Conservation (phyloP, 345 rosid species). For the Chamaenerion angustifolium region DNA sequence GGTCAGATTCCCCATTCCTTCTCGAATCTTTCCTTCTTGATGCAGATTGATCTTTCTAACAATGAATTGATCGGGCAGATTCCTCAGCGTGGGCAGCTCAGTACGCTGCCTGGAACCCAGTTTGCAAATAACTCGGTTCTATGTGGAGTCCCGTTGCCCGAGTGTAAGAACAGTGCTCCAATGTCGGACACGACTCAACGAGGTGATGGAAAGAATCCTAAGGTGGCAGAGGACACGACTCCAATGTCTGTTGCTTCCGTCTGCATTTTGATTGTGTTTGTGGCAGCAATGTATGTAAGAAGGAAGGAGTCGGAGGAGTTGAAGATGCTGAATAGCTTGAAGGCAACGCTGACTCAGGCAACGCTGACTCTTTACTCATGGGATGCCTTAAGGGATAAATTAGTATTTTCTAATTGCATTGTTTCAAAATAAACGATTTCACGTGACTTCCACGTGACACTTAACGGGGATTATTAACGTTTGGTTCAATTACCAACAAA, state of each 20-base stretch:
- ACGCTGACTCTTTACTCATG: too few species aligned
- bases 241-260: slow-evolving; percentile 59
- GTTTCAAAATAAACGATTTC: too few species aligned
- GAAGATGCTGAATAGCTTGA: slow-evolving; percentile 78
- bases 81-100: slow-evolving; percentile 93
- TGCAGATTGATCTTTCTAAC: slow-evolving; percentile 76
- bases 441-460: too few species aligned
- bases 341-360: too few species aligned
- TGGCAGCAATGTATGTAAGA: slow-evolving; percentile 65
- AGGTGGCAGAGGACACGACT: too few species aligned
- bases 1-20: slow-evolving; percentile 97
- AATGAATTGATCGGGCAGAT: slow-evolving; percentile 89
- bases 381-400: too few species aligned
- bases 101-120: slow-evolving; percentile 88
- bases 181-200: slow-evolving; percentile 14
- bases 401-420: too few species aligned
- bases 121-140: slow-evolving; percentile 79
- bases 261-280: slow-evolving; percentile 79
- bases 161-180: slow-evolving; percentile 21
- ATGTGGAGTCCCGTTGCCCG: slow-evolving; percentile 84
- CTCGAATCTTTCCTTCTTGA: slow-evolving; percentile 79
- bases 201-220: slow-evolving; percentile 12
- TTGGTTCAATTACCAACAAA: too few species aligned
- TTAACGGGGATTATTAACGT: too few species aligned
- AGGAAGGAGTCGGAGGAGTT: slow-evolving; percentile 64